Percentiles rank a stretch among this genome's conserved stretches.
Conservation (phyloP, 2,329 filamentous ascomycete species). For the Calonectria pteridis region DNA sequence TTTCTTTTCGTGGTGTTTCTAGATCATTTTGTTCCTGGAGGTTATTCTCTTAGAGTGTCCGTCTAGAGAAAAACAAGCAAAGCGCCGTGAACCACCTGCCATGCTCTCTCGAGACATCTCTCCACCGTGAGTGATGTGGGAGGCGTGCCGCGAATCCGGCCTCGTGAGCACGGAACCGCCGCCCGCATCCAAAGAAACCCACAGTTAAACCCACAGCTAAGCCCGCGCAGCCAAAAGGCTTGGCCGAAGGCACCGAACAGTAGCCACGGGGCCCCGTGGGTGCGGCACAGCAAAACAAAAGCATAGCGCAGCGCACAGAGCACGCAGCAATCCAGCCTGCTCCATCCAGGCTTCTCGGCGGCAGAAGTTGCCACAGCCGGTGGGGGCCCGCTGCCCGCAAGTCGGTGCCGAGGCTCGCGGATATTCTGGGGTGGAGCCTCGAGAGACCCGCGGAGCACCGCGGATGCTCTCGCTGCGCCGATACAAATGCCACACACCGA, state of each 20-base stretch:
- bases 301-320: background rate
- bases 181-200: background rate
- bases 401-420: slow-evolving; percentile 3
- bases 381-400: background rate
- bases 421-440: background rate
- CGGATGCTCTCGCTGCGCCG: background rate
- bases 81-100: background rate
- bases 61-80: background rate
- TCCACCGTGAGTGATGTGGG: background rate
- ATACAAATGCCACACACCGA: background rate
- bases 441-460: background rate
- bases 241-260: background rate
- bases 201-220: background rate
- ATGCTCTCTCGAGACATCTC: background rate
- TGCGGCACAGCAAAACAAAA: background rate
- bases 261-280: background rate
- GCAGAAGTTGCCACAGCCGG: background rate
- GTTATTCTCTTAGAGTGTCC: background rate
- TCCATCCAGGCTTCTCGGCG: background rate
- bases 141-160: background rate
- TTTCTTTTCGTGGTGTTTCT: background rate
- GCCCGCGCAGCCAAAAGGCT: background rate
- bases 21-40: background rate
- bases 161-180: background rate
- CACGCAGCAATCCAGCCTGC: background rate